A percentile compares a stretch with the other conserved stretches of the same genome.
phyloP scores from a whole-genome alignment of 345 rosid species.

The Geranium rotundifolium region DNA sequence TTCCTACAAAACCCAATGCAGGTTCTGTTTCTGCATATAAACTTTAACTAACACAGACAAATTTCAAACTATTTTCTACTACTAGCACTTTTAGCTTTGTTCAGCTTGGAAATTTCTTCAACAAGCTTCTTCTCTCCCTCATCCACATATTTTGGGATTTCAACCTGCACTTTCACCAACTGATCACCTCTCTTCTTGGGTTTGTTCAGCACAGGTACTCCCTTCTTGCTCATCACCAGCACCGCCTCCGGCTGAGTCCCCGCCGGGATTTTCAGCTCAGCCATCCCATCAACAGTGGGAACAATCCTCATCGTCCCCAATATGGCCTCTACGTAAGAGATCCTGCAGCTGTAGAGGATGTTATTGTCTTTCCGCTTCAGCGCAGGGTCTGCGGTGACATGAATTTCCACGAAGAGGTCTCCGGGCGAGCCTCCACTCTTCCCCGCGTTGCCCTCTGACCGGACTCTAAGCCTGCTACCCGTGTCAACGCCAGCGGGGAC shows the following conservation, averaged over 20 bases:
- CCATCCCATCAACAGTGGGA: constrained; percentile 32
- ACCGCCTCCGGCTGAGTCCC: constrained; percentile 29
- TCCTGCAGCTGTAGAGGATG: constrained; percentile 30
- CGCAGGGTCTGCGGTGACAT: constrained; percentile 26
- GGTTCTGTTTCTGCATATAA: not conserved
- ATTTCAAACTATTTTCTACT: constrained; percentile 6
- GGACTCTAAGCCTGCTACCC: constrained; percentile 32
- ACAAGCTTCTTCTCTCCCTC: constrained; percentile 21
- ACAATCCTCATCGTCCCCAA: constrained; percentile 25
- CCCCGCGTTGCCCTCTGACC: constrained; percentile 33
- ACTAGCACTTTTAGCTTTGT: constrained; percentile 19
- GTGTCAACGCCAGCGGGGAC: constrained; percentile 34
- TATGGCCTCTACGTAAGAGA: constrained; percentile 34
- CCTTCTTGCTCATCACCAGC: constrained; percentile 31
- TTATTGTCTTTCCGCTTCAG: constrained; percentile 24
- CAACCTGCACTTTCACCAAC: constrained; percentile 28
- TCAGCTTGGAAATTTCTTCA: constrained; percentile 30
- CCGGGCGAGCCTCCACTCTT: constrained; percentile 33
- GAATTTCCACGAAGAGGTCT: constrained; percentile 30
- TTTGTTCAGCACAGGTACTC: constrained; percentile 26
- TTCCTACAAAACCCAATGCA: not conserved
- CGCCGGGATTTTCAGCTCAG: constrained; percentile 29
- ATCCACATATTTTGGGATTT: constrained; percentile 25
- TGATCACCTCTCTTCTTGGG: constrained; percentile 28
- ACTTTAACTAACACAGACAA: not conserved